phyloP scores from a whole-genome alignment of 2,329 filamentous ascomycete genomes.

The Aspergillus sp. region DNA sequence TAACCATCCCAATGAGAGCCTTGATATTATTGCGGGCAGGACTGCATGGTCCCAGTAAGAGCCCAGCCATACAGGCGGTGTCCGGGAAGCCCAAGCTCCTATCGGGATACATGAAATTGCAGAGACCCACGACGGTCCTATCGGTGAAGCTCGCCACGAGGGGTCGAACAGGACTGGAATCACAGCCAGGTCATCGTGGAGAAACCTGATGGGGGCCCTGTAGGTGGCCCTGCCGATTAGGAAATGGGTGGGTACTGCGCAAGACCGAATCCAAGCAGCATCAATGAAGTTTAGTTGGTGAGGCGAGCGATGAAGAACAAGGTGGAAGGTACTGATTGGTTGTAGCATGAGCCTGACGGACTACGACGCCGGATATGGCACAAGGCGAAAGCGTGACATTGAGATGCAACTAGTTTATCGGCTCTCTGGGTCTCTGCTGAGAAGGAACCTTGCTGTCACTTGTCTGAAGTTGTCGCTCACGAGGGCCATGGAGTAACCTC shows the following conservation, averaged over 20 bases:
- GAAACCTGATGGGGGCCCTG: slow-evolving; percentile 20
- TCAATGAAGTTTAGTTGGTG: slow-evolving; percentile 18
- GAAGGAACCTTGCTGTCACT: background rate
- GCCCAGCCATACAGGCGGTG: slow-evolving; percentile 12
- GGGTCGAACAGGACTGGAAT: slow-evolving; percentile 11
- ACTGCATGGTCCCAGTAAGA: slow-evolving; percentile 17
- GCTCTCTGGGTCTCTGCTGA: background rate
- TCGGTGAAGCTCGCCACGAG: slow-evolving; percentile 22
- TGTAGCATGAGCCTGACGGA: slow-evolving; percentile 12
- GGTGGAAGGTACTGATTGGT: slow-evolving; percentile 19
- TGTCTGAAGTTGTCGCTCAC: background rate
- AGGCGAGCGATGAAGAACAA: slow-evolving; percentile 19
- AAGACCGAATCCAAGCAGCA: slow-evolving; percentile 17
- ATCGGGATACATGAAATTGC: slow-evolving; percentile 6
- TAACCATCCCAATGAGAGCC: slow-evolving; percentile 13
- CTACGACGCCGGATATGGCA: slow-evolving; percentile 7
- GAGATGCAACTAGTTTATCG: slow-evolving; percentile 6
- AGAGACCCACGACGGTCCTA: slow-evolving; percentile 18
- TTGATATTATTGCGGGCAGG: slow-evolving; percentile 19
- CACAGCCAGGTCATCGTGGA: slow-evolving; percentile 27
- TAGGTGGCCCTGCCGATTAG: slow-evolving; percentile 23
- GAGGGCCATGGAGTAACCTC: background rate
- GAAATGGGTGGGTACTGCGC: slow-evolving; percentile 20
- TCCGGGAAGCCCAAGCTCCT: slow-evolving; percentile 10
- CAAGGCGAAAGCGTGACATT: slow-evolving; percentile 10